phyloP scores from a whole-genome alignment of 2,329 filamentous ascomycete species.

The Sporothrix protearum region DNA sequence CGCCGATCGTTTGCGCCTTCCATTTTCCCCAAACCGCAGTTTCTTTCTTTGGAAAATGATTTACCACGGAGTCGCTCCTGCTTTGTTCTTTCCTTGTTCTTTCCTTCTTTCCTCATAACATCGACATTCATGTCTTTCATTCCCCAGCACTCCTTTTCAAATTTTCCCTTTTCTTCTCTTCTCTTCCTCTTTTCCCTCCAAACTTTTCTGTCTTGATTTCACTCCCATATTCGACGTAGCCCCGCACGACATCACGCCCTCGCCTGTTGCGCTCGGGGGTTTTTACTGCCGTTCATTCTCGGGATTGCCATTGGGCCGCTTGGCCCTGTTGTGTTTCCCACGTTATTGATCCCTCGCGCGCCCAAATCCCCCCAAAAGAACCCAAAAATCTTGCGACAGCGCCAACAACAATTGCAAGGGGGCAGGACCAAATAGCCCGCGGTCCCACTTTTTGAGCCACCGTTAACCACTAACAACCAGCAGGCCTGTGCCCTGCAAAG shows the following conservation, averaged over 20 bases:
- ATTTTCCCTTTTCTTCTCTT: not conserved
- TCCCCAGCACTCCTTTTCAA: not conserved
- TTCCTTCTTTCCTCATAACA: not conserved
- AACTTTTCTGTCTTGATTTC: not conserved
- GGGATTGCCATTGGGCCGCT: conserved; percentile 4
- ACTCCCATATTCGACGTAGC: not conserved
- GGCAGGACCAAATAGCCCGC: conserved; percentile 1
- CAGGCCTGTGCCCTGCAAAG: not conserved
- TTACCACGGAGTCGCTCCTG: not conserved
- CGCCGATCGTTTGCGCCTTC: conserved; percentile 14
- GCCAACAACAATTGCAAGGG: not conserved
- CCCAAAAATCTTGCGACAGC: conserved; percentile 5
- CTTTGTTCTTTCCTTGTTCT: not conserved
- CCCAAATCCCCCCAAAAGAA: not conserved
- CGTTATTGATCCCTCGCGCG: conserved; percentile 10
- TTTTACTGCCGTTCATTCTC: not conserved
- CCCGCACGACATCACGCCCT: not conserved
- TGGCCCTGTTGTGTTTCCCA: conserved; percentile 10
- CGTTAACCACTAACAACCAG: not conserved
- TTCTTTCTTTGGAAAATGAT: not conserved
- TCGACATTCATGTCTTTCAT: not conserved
- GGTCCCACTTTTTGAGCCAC: conserved; percentile 12
- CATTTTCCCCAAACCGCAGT: not conserved
- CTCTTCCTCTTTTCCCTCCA: conserved; percentile 3
- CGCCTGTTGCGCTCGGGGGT: conserved; percentile 1